Evolutionary conservation across 306 rosid genomes (phyloP), one percentile per base, ranked within the genome.

Genomic region (Rosa multiflora): DNA sequence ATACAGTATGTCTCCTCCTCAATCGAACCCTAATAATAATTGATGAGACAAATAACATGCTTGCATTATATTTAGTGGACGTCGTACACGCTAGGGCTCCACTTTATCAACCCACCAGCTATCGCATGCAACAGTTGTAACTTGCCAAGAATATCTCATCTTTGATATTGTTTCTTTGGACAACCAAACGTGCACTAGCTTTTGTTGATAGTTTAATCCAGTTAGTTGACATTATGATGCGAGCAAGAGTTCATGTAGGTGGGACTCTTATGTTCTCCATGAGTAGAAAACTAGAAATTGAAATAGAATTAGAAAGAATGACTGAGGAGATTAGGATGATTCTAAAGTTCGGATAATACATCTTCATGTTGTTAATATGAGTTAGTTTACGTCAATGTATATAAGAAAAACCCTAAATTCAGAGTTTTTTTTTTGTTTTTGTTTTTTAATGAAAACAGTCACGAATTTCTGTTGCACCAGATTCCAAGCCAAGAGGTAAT

Each of bases 1-100:
- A 7, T 15, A 52, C 6, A 10, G 56, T 51, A 21, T n/a, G 69
- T 63, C 69, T 32, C 66, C 69, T 32, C 43, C 42, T 26, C 32
- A 23, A 3, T 58, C 14, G 5, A 58, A 61, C 39, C 39, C 39
- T 4, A 61, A 32, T 1, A 63, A 63, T 63, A 63, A 63, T 63
- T 63, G 69, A 63, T 0, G 69, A 63, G 69, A 63, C 69, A 63
- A 63, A 63, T 63, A 67, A 67, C 71, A 67, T 67, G 23, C 14
- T 67, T 18, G 29, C 71, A 2, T 67, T 67, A 67, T 63, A 63
- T 63, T 6, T 62, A 62, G 68, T 29, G 42, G 68, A 13, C 42
- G 42, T 62, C n/a, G 69, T 32, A 63, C 71, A 4, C 71, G 8
- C 2, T 42, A 37, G 71, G 48, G 71, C 71, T 67, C 26, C 71